These are phyloP conservation scores for Xanthoconium purpureum DNA, from an alignment of 768 basidiomycete species.

Conservation along the genomic window DNA sequence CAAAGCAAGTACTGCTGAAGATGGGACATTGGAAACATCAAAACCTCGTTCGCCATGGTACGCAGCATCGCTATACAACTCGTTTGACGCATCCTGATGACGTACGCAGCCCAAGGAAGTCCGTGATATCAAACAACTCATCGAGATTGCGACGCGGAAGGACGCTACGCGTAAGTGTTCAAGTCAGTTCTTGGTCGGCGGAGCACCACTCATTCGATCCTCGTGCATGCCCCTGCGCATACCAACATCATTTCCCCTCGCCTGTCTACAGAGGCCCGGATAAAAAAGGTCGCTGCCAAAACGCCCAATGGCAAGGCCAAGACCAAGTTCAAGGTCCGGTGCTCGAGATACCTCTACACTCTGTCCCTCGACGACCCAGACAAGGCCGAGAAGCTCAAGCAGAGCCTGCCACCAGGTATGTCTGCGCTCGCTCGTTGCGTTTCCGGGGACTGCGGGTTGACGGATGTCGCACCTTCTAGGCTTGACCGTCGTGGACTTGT, in stretches of 20 bases:
- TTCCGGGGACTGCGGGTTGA: background rate
- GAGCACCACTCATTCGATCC: conserved; percentile 1
- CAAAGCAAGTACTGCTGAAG: background rate
- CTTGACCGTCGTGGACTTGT: conserved; percentile 68
- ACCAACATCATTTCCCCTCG: background rate
- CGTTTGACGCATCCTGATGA: background rate
- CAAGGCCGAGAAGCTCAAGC: conserved; percentile 97
- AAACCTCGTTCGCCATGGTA: conserved; percentile 27
- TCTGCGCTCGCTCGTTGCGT: background rate
- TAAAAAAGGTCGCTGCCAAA: conserved; percentile 87
- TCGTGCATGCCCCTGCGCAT: background rate
- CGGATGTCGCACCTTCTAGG: conserved; percentile 40
- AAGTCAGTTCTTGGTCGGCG: too few species aligned
- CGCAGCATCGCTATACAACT: background rate
- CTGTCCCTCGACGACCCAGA: conserved; percentile 92
- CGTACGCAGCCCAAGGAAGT: conserved; percentile 87
- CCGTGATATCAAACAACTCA: conserved; percentile 97
- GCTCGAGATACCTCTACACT: conserved; percentile 97
- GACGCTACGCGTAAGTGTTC: conserved; percentile 85
- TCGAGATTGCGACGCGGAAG: conserved; percentile 95
- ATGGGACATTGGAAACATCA: conserved; percentile 1
- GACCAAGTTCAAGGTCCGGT: conserved; percentile 99
- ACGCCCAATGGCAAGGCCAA: conserved; percentile 66
- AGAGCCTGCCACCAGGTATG: conserved; percentile 92
- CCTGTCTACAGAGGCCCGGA: conserved; percentile 77